Evolutionary conservation across 345 rosid species (phyloP), one percentile per base, ranked within the genome.

Genomic region (Gossypium bickii): DNA sequence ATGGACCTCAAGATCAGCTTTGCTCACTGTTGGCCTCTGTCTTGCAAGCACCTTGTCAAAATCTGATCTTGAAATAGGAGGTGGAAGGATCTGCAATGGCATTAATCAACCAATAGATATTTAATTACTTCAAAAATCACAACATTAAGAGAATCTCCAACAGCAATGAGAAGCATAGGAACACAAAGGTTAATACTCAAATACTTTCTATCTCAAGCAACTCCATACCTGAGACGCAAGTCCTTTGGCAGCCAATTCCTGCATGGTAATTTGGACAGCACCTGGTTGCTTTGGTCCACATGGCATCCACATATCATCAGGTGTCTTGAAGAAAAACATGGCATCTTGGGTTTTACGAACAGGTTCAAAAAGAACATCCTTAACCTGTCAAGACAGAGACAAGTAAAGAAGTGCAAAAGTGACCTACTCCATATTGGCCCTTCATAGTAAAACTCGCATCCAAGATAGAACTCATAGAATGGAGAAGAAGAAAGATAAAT

Each of bases 291-390:
- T 91, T 15, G 92, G 90, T 76, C 90, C 92, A 78, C 97, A 91
- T 8, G 97, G 97, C 49, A 91, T 81, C 89, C 86, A 91, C 89
- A 84, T 80, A 66, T 64, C 89, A 77, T 84, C 73, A 41, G 90
- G 29, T n/a, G 88, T 84, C 75, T 86, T 82, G 38, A 74, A 64
- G 68, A 91, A 91, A 77, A 71, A 91, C 92, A 87, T 91, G 59
- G 97, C 97, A 85, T 89, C 97, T 74, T 89, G 97, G 18, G 92
- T 91, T 81, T 91, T 87, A 52, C 97, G 90, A 67, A 91, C 97
- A 34, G 97, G 97, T 81, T 91, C 93, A 76, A 91, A 91, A 34
- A 91, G 89, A 61, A 91, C 97, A 78, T 89, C 97, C 82, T 87
- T 91, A 56, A 91, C 93, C 97, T 89, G 85, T 58, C 51, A 78